These are phyloP conservation scores for Vitis rotundifolia DNA, from an alignment of 164 flowering plant genomes.

Conservation along the genomic window DNA sequence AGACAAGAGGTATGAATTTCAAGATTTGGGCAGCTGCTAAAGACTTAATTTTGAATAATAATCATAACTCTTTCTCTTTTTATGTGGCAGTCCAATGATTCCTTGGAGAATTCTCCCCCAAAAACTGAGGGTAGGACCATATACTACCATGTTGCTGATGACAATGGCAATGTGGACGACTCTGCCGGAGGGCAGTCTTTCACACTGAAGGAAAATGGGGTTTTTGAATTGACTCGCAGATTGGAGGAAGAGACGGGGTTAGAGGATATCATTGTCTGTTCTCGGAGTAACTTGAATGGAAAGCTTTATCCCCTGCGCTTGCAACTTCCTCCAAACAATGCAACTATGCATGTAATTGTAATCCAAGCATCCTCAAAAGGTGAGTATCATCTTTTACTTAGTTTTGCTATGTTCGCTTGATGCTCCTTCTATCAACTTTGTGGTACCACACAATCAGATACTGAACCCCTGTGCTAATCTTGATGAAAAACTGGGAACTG, in stretches of 20 bases:
- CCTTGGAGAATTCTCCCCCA: conserved; percentile 46
- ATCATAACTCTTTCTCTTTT: not conserved
- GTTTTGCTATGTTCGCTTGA: no score
- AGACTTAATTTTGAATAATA: not conserved
- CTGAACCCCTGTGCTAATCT: not conserved
- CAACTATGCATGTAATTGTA: conserved; percentile 70
- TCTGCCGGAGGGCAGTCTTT: conserved; percentile 36
- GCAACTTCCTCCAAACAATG: conserved; percentile 88
- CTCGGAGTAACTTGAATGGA: conserved; percentile 71
- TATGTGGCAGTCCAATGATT: conserved; percentile 60
- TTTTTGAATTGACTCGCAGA: conserved; percentile 61
- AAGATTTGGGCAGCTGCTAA: not conserved
- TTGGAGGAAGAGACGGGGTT: conserved; percentile 75
- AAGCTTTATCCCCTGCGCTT: conserved; percentile 83
- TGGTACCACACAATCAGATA: no score
- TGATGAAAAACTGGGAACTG: not conserved
- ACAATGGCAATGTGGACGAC: conserved; percentile 58
- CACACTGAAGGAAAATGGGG: conserved; percentile 65
- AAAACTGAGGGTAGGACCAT: conserved; percentile 68
- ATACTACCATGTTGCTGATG: conserved; percentile 60
- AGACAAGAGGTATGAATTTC: conserved; percentile 49
- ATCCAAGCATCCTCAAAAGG: conserved; percentile 60
- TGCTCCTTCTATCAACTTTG: no score
- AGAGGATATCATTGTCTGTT: conserved; percentile 63
- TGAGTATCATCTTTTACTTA: conserved; percentile 19